Evolutionary conservation across 148 eudicot species (phyloP).

Genomic region (Diospyros kaki): DNA sequence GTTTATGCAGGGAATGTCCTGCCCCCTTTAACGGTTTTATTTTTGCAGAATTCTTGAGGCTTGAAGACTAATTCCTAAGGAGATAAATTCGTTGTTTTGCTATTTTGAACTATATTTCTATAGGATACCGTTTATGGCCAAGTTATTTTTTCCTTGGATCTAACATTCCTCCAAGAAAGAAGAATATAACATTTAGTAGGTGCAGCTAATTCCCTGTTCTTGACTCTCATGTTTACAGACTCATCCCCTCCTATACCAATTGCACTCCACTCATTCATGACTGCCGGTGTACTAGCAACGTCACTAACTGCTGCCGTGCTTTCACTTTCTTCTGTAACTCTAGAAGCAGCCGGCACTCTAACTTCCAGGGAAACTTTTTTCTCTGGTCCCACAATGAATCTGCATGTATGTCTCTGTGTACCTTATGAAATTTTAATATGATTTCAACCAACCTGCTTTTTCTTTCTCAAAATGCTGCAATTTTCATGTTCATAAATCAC

Average conservation of each 20-base stretch:
- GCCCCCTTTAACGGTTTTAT: too few relatives aligned
- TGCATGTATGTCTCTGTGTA: slow-evolving; percentile 5
- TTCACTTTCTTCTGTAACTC: slow-evolving; percentile 18
- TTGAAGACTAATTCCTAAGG: too few relatives aligned
- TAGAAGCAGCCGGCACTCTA: slow-evolving; percentile 10
- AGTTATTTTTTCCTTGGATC: not conserved
- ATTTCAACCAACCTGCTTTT: not conserved
- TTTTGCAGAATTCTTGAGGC: too few relatives aligned
- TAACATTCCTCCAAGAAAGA: too few relatives aligned
- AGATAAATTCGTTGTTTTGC: too few relatives aligned
- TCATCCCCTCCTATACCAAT: slow-evolving; percentile 11
- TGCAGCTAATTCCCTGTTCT: not conserved
- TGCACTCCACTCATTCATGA: slow-evolving; percentile 18
- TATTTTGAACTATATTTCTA: not conserved
- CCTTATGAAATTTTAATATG: not conserved
- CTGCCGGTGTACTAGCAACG: slow-evolving; percentile 17
- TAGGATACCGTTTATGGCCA: not conserved
- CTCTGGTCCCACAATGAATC: slow-evolving; percentile 18
- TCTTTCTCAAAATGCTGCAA: not conserved
- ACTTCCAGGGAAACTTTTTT: not conserved
- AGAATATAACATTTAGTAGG: not conserved
- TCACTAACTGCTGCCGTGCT: slow-evolving; percentile 16
- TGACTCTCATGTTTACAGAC: slow-evolving; percentile 11
- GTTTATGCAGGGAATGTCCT: too few relatives aligned
- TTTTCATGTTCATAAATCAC: not conserved